Percentiles rank a stretch among this genome's conserved stretches.
phyloP scores from a whole-genome alignment of 129 eudicot species.

The Scalesia atractyloides region DNA sequence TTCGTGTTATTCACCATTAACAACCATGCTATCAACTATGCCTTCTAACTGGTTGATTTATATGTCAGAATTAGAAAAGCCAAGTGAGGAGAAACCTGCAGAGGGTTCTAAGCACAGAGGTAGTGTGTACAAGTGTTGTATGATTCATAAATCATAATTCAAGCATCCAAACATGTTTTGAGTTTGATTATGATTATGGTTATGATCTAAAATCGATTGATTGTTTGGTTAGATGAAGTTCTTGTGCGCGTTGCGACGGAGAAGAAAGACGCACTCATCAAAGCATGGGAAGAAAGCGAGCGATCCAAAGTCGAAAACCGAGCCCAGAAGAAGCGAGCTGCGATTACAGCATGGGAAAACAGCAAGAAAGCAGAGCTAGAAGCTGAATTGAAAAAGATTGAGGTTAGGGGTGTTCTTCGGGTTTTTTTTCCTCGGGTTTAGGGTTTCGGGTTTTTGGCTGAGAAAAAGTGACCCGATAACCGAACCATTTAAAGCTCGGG shows the following conservation, averaged over 20 bases:
- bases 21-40: background rate
- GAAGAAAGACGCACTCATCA: conserved; percentile 72
- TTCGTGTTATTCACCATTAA: too few species aligned
- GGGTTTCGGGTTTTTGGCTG: too few species aligned
- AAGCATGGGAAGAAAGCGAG: conserved; percentile 99
- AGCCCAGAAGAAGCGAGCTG: conserved; percentile 72
- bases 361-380: conserved; percentile 80
- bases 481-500: too few species aligned
- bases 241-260: conserved; percentile 83
- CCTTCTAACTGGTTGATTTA: conserved; percentile 21
- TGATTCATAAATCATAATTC: background rate
- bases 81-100: conserved; percentile 56
- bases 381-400: conserved; percentile 68
- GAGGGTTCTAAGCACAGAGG: conserved; percentile 86
- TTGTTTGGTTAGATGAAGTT: conserved; percentile 49
- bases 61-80: conserved; percentile 44
- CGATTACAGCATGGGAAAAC: conserved; percentile 79
- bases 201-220: background rate
- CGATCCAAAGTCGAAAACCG: conserved; percentile 84
- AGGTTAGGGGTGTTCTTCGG: conserved; percentile 38
- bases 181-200: background rate
- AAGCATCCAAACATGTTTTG: background rate
- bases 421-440: too few species aligned
- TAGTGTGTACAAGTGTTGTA: conserved; percentile 6
- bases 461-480: too few species aligned